Conservation (phyloP, 2,329 filamentous ascomycete species). For the Xylaria sp. region DNA sequence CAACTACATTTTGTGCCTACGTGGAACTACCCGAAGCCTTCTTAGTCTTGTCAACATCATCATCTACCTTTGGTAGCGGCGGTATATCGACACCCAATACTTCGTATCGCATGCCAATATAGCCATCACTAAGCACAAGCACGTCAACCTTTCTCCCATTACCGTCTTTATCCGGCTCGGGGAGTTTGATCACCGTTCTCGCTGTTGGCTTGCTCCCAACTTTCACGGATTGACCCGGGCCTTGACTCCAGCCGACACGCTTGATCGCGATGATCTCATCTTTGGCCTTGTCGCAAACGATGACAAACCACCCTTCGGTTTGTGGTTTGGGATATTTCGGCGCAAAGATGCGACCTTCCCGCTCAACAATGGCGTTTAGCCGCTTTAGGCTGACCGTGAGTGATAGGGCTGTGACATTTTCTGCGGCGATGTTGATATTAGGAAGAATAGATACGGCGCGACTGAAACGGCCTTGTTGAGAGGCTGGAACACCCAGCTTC, state of each 20-base stretch:
- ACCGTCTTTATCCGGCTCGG: constrained; percentile 54
- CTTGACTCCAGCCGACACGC: constrained; percentile 76
- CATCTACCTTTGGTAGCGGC: constrained; percentile 58
- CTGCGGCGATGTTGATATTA: constrained; percentile 70
- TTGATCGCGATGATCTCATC: constrained; percentile 90
- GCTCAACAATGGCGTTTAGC: constrained; percentile 71
- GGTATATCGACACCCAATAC: constrained; percentile 63
- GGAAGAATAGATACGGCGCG: constrained; percentile 76
- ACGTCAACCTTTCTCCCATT: constrained; percentile 75
- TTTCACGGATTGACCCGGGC: constrained; percentile 46
- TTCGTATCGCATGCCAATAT: constrained; percentile 75
- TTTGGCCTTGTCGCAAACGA: constrained; percentile 72
- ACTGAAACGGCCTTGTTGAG: constrained; percentile 59
- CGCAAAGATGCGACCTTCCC: constrained; percentile 81
- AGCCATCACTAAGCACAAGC: constrained; percentile 84
- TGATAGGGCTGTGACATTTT: constrained; percentile 68
- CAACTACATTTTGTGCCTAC: constrained; percentile 1
- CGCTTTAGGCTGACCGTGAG: constrained; percentile 73
- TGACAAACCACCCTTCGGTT: constrained; percentile 90
- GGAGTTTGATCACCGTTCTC: constrained; percentile 69
- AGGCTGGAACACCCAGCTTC: constrained; percentile 60
- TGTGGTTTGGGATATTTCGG: constrained; percentile 94
- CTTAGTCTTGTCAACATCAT: constrained; percentile 58
- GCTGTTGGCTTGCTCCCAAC: constrained; percentile 61
- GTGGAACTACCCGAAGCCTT: constrained; percentile 43